Evolutionary conservation across 257 asterid genomes (phyloP), one percentile per base, ranked within the genome.

Genomic region (Salvia rosmarinus): DNA sequence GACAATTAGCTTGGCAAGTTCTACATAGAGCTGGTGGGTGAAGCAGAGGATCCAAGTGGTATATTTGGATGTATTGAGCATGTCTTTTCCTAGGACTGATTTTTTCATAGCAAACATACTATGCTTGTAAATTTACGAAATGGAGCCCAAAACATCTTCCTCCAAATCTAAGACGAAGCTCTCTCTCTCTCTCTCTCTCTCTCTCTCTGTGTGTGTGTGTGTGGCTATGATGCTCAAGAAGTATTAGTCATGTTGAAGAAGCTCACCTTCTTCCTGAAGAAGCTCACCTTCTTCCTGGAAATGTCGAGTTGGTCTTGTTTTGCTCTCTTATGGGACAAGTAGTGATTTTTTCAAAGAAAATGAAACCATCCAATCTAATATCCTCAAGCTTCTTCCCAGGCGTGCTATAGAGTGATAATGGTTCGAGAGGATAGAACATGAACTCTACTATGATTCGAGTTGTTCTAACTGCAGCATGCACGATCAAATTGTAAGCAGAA

Each of bases 1-100:
- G 66, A 17, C 54, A 59, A 50, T 72, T 80, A 60, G 75, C 71
- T 61, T 43, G 50, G 72, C 32, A 32, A 54, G 60, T 58, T 56
- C 30, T 11, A 58, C 47, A 35, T 47, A 44, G 50, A 63, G 47
- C 47, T 2, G 19, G 10, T 39, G 44, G 44, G 51, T 2, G 49
- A 58, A 70, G 57, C 40, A 9, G 19, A 43, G 59, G 16, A 25
- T 73, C 52, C 35, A 4, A 44, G 40, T 52, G 44, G 21, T 51
- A 58, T 4, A 21, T 50, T 43, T 13, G 25, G 58, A 61, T 56
- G 40, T 21, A 68, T 9, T 20, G 37, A 67, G 62, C 32, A 63
- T 69, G 57, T 62, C 34, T 37, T 60, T 12, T 19, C 55, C 51
- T 59, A 32, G 50, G 70, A 59, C 16, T 59, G 17, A 58, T 34